Percentiles rank a stretch among this genome's conserved stretches.
phyloP scores from a whole-genome alignment of 352 stramenopile species.

The Hyaloperonospora arabidopsidis region DNA sequence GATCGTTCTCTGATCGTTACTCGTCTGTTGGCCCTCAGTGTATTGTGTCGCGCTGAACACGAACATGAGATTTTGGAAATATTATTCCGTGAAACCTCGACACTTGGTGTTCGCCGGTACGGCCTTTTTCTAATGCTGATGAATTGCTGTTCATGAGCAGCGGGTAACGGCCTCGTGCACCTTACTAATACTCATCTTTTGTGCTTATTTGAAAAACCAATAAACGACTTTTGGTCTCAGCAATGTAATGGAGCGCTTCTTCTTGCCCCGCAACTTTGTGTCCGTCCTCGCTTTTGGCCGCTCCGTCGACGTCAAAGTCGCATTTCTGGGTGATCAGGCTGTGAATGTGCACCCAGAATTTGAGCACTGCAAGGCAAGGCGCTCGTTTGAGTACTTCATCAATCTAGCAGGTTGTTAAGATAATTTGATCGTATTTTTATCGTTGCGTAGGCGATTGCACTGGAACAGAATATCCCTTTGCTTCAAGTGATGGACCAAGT shows the following conservation, averaged over 20 bases:
- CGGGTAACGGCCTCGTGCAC: background rate
- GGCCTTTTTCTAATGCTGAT: slow-evolving; percentile 6
- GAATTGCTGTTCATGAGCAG: background rate
- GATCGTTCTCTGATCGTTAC: slow-evolving; percentile 1
- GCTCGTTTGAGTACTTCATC: background rate
- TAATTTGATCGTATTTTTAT: background rate
- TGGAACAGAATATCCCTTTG: slow-evolving; percentile 34
- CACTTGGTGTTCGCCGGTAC: slow-evolving; percentile 81
- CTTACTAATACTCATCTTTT: slow-evolving; percentile 12
- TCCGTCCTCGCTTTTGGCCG: slow-evolving; percentile 36
- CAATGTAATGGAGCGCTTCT: slow-evolving; percentile 48
- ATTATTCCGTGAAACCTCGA: slow-evolving; percentile 83
- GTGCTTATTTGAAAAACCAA: slow-evolving; percentile 11
- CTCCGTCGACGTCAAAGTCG: slow-evolving; percentile 54
- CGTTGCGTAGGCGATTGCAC: slow-evolving; percentile 33
- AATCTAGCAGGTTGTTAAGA: background rate
- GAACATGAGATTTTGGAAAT: slow-evolving; percentile 45
- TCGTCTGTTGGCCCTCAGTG: slow-evolving; percentile 22
- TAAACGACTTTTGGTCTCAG: slow-evolving; percentile 27
- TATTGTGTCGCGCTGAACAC: slow-evolving; percentile 61
- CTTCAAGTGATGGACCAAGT: slow-evolving; percentile 52
- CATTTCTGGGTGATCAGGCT: slow-evolving; percentile 34
- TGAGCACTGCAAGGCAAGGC: slow-evolving; percentile 70
- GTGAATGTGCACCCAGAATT: slow-evolving; percentile 79
- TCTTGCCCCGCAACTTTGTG: slow-evolving; percentile 47